Conservation (phyloP, 129 eudicot species). For the Saposhnikovia divaricata region DNA sequence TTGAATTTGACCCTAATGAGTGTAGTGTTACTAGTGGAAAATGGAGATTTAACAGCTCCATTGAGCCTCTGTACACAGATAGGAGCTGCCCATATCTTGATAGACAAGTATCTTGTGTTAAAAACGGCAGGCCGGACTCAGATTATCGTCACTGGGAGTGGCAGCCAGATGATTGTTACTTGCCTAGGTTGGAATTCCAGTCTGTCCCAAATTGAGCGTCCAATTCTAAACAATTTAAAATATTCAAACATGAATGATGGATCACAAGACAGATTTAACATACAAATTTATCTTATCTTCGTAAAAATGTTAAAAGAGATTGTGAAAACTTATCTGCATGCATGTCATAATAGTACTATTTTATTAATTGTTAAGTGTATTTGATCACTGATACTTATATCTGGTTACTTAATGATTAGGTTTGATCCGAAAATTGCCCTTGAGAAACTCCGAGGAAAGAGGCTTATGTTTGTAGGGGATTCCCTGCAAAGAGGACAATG, state of each 20-base stretch:
- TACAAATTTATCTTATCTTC: background rate
- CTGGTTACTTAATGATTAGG: slow-evolving; percentile 24
- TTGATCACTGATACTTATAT: background rate
- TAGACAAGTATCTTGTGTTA: slow-evolving; percentile 71
- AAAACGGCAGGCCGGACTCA: slow-evolving; percentile 68
- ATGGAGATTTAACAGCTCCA: slow-evolving; percentile 74
- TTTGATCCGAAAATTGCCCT: slow-evolving; percentile 65
- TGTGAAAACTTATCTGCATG: background rate
- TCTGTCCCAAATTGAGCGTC: background rate
- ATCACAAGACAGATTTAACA: background rate
- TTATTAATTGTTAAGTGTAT: background rate
- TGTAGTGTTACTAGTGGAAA: slow-evolving; percentile 61
- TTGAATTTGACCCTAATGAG: slow-evolving; percentile 72
- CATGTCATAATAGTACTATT: background rate
- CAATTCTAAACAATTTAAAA: background rate
- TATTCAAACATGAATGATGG: background rate
- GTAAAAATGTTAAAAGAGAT: background rate
- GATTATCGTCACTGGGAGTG: slow-evolving; percentile 79
- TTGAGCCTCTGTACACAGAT: slow-evolving; percentile 74
- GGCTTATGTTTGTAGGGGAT: slow-evolving; percentile 93
- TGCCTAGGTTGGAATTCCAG: slow-evolving; percentile 56
- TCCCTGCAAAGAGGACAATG: slow-evolving; percentile 94
- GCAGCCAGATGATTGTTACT: slow-evolving; percentile 87
- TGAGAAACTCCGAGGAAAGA: slow-evolving; percentile 66
- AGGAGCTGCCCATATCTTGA: slow-evolving; percentile 72